Conservation (phyloP, 1,139 yeast species). For the Trichomonascaceae sp. region DNA sequence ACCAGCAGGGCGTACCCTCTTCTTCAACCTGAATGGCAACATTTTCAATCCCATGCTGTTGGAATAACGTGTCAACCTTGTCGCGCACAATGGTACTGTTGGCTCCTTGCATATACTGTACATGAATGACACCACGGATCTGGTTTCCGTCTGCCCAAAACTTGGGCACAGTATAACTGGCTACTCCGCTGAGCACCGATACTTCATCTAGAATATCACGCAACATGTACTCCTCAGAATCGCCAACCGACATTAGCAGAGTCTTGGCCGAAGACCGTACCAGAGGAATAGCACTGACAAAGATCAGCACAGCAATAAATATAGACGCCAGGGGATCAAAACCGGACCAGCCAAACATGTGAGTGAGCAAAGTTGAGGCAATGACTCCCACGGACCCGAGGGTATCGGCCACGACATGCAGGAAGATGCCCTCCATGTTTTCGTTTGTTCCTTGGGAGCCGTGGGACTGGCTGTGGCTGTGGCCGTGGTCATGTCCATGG, state of each 20-base stretch:
- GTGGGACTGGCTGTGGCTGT: constrained; percentile 13
- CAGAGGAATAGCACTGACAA: constrained; percentile 72
- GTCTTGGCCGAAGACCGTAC: constrained; percentile 69
- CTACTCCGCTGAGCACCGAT: constrained; percentile 60
- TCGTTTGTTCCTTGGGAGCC: constrained; percentile 1
- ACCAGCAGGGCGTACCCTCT: constrained; percentile 26
- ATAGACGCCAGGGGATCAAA: constrained; percentile 91
- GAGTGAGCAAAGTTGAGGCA: constrained; percentile 51
- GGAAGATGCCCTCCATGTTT: not conserved
- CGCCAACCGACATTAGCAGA: constrained; percentile 48
- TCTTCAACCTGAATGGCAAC: constrained; percentile 29
- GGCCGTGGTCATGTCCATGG: constrained; percentile 41
- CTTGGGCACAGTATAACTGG: constrained; percentile 75
- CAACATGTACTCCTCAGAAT: constrained; percentile 44
- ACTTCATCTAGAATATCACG: constrained; percentile 57
- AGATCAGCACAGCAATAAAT: constrained; percentile 68
- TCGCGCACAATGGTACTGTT: constrained; percentile 47
- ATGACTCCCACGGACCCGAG: constrained; percentile 37
- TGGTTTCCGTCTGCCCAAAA: constrained; percentile 67
- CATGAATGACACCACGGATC: constrained; percentile 38
- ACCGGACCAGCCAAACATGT: constrained; percentile 37
- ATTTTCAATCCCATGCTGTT: constrained; percentile 22
- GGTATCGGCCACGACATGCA: not conserved
- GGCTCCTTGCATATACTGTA: constrained; percentile 58
- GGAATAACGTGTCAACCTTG: constrained; percentile 38